Evolutionary conservation across 1,284 basidiomycete genomes (phyloP), one percentile per base, ranked within the genome.

Genomic region (Cryptococcus hybrid): DNA sequence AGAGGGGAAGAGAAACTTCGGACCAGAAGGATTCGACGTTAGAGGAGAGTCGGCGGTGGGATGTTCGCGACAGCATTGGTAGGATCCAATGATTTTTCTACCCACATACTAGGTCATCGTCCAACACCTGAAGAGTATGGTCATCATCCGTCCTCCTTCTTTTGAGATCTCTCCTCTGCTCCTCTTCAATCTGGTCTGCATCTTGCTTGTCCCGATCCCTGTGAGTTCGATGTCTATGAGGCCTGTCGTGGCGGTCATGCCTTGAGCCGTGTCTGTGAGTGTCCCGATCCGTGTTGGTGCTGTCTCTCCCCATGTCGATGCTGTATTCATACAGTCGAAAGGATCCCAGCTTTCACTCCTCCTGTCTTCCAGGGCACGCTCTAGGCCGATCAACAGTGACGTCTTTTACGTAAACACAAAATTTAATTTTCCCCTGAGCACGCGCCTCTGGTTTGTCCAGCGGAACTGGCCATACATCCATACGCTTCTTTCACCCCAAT

Each of bases 21-120:
- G 70, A 30, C 30, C 30, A 7, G 81, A 70, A 18, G 84, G 83
- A 47, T 83, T 80, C 0, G 88, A 88, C 7, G 79, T 86, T 43
- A 92, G 68, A 50, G 84, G 82, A 61, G 86, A 87, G 63, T 87
- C 85, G 2, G 85, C 82, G 0, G 88, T 88, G n/a, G 91, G 36
- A 37, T 42, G 80, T 84, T 68, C 68, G 90, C 90, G 67, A 86
- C 86, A 78, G 86, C 85, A 69, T 88, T 18, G 18, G 18, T 18
- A 18, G 18, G 18, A 18, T 18, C 18, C 86, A 47, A 91, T 85
- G 65, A 90, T 88, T 81, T 90, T 78, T 92, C 90, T 40, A 88
- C 83, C 90, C 91, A 92, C 80, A 89, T 84, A 53, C 85, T 86
- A 63, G 86, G 18, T 82, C 79, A 38, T 82, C 81, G 34, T 88